Percentiles rank a stretch among this genome's conserved stretches.
phyloP scores from a whole-genome alignment of 2,329 filamentous ascomycete species.

The Trichoderma simmonsii region DNA sequence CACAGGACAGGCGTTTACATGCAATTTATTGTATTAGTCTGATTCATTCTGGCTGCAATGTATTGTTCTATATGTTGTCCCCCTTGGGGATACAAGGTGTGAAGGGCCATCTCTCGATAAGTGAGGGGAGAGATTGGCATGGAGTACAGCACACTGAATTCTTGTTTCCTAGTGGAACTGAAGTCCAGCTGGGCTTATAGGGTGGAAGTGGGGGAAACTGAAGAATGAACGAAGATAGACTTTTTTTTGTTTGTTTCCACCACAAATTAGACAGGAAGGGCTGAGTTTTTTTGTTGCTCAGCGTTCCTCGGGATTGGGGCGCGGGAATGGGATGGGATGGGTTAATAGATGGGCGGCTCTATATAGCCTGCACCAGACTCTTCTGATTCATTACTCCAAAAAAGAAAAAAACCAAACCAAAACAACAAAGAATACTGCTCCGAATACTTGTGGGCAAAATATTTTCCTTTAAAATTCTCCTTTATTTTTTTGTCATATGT shows the following conservation, averaged over 20 bases:
- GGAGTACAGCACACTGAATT: background rate
- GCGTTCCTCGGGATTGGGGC: background rate
- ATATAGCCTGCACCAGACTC: background rate
- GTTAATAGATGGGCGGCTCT: slow-evolving; percentile 9
- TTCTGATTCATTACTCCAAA: slow-evolving; percentile 6
- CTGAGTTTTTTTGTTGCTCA: background rate
- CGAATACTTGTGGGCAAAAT: background rate
- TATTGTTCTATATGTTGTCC: background rate
- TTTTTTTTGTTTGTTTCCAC: background rate
- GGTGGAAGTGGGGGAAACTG: background rate
- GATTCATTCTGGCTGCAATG: background rate
- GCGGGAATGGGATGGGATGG: background rate
- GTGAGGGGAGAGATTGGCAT: background rate
- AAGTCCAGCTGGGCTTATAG: background rate
- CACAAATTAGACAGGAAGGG: slow-evolving; percentile 1
- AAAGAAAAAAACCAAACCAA: background rate
- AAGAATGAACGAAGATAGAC: slow-evolving; percentile 16
- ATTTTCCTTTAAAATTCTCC: slow-evolving; percentile 4
- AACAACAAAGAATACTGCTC: slow-evolving; percentile 1
- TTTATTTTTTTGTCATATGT: background rate
- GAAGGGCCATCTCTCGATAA: background rate
- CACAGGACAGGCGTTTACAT: slow-evolving; percentile 6
- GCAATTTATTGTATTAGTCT: background rate
- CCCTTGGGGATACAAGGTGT: background rate
- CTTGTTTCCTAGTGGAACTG: background rate